A percentile compares a stretch with the other conserved stretches of the same genome.
Evolutionary conservation across 805 yeast genomes (phyloP).

Genomic region (Cyberlindnera mycetangii): DNA sequence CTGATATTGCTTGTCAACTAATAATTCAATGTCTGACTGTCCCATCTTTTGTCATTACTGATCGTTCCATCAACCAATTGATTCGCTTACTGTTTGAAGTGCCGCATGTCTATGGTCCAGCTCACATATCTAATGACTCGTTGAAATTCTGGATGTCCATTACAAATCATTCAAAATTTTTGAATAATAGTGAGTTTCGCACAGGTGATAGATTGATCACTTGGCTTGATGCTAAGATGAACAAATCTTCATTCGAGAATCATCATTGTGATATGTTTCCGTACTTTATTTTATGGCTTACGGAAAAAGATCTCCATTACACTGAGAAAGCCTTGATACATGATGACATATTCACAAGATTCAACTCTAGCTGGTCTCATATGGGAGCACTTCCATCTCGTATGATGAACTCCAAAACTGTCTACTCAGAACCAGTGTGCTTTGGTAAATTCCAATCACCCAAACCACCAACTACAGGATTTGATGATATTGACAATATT

Average conservation of each 20-base stretch:
- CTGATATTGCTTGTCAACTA: slow-evolving; percentile 27
- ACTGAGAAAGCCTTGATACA: neutral
- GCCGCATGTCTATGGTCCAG: slow-evolving; percentile 63
- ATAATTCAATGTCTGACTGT: slow-evolving; percentile 20
- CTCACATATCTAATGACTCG: slow-evolving; percentile 41
- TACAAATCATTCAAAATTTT: slow-evolving; percentile 34
- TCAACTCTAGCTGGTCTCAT: slow-evolving; percentile 9
- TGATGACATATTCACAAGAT: slow-evolving; percentile 13
- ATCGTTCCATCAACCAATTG: slow-evolving; percentile 42
- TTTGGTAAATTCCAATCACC: neutral
- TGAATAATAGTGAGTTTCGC: slow-evolving; percentile 31
- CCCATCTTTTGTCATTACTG: slow-evolving; percentile 25
- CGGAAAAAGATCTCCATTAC: slow-evolving; percentile 23
- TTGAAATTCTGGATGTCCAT: slow-evolving; percentile 52
- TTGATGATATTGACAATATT: neutral
- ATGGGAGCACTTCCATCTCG: slow-evolving; percentile 4
- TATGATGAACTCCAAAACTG: slow-evolving; percentile 9
- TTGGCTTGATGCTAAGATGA: slow-evolving; percentile 47
- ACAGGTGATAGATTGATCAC: slow-evolving; percentile 35
- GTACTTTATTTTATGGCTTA: slow-evolving; percentile 43
- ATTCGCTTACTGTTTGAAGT: slow-evolving; percentile 49
- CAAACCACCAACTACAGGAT: slow-evolving; percentile 4
- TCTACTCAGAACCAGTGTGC: neutral
- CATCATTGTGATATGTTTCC: slow-evolving; percentile 25
- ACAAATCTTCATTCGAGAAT: neutral